Evolutionary conservation across 768 basidiomycete species (phyloP), one percentile per base, ranked within the genome.

Genomic region (Tulasnella sp.): DNA sequence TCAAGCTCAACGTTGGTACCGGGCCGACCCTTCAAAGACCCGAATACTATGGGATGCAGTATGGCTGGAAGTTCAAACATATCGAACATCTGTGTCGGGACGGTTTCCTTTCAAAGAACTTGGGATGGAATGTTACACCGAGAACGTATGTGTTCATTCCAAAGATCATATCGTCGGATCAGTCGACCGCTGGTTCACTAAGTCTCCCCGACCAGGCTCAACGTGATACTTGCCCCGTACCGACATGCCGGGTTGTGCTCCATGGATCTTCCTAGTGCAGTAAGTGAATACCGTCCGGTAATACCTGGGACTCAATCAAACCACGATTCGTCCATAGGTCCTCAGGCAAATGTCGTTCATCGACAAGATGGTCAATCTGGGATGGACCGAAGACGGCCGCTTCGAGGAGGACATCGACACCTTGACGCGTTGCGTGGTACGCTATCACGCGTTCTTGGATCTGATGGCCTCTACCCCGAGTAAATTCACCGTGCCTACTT

Each of bases 171-270:
- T 19, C n/a, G 30, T 49, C 15, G 23, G n/a, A 1, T 17, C 5
- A 10, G 45, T 19, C 5, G 29, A 3, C 21, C 23, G 27, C 9
- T 11, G 3, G 2, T 26, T 15, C 10, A 15, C 53, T n/a, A 24
- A 9, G 7, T 8, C 34, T 0, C 65, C 64, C 79, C 82, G 17
- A 43, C 3, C 9, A 56, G 42, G 13, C 32, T 87, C n/a, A 85
- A 86, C 62, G 84, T 88, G 32, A 85, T 86, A 63, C 72, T 88
- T 19, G 79, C 77, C 3, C 86, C 85, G 84, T 85, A 88, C 63
- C 84, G 83, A 0, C 85, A 87, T 60, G 85, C 86, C 63, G 74
- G 86, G 3, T 45, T 58, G 1, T 60, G 50, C 48, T 63, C 62
- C 9, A 34, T 63, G 2, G 62, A 63, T 24, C 29, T 63, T 1